A percentile compares a stretch with the other conserved stretches of the same genome.
These are phyloP conservation scores for Coemansia sp. DNA, from an alignment of 192 early-diverging fungal genomes.

Conservation along the genomic window DNA sequence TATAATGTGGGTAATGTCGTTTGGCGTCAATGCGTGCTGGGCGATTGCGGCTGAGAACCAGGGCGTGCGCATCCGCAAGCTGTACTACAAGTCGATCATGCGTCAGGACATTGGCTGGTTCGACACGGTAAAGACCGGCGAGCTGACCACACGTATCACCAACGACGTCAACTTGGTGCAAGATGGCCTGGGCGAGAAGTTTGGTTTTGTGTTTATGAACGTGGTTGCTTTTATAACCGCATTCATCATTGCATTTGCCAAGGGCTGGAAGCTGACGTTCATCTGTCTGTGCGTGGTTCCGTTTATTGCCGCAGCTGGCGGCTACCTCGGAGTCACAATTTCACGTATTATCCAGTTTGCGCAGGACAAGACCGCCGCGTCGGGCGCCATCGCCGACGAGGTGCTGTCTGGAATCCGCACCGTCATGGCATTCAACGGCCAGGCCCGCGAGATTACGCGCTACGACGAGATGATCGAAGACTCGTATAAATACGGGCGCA, in stretches of 20 bases:
- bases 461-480: slow-evolving; percentile 65
- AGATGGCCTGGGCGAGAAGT: slow-evolving; percentile 85
- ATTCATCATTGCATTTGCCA: slow-evolving; percentile 76
- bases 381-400: slow-evolving; percentile 83
- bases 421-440: slow-evolving; percentile 78
- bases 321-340: slow-evolving; percentile 55
- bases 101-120: slow-evolving; percentile 91
- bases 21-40: slow-evolving; percentile 41
- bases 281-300: slow-evolving; percentile 79
- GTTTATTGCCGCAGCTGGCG: slow-evolving; percentile 57
- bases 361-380: slow-evolving; percentile 72
- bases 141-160: slow-evolving; percentile 81
- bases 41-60: slow-evolving; percentile 59
- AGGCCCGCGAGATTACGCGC: slow-evolving; percentile 63
- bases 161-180: slow-evolving; percentile 82
- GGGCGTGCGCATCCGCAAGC: slow-evolving; percentile 72
- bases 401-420: slow-evolving; percentile 79
- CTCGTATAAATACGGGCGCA: slow-evolving; percentile 64
- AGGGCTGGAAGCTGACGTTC: slow-evolving; percentile 77
- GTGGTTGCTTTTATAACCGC: slow-evolving; percentile 70
- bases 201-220: slow-evolving; percentile 65
- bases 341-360: slow-evolving; percentile 40
- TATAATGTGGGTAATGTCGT: slow-evolving; percentile 39
- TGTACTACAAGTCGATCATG: slow-evolving; percentile 78
- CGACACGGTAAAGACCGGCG: slow-evolving; percentile 73